phyloP scores from a whole-genome alignment of 176 grass and related monocot species.

The Musa schizocarpa region DNA sequence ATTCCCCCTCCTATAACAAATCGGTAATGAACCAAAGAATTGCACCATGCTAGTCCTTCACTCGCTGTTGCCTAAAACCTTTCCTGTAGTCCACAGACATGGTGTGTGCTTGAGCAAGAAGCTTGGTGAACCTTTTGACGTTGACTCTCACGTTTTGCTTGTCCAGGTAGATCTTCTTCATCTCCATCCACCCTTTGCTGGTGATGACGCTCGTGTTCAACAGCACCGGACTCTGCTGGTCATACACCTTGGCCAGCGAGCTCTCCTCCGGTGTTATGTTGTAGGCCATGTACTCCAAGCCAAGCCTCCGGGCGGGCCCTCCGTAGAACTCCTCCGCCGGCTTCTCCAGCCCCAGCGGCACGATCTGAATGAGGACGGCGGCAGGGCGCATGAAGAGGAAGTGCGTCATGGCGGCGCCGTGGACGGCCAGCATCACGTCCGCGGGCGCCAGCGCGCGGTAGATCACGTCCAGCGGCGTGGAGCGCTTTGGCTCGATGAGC shows the following conservation, averaged over 20 bases:
- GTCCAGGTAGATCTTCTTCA: constrained; percentile 98
- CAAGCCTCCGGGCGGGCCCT: constrained; percentile 65
- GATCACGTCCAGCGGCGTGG: constrained; percentile 40
- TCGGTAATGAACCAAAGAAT: constrained; percentile 9
- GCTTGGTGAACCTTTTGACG: constrained; percentile 56
- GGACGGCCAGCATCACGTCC: constrained; percentile 82
- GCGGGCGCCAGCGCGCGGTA: constrained; percentile 50
- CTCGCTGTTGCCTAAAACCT: no score
- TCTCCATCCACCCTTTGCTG: constrained; percentile 78
- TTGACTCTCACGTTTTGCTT: constrained; percentile 83
- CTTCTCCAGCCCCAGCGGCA: constrained; percentile 87
- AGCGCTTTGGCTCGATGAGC: constrained; percentile 58
- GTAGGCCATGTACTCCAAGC: constrained; percentile 73
- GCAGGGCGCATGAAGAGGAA: constrained; percentile 79
- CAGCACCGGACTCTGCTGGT: constrained; percentile 57
- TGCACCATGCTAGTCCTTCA: not conserved
- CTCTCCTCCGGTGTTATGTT: constrained; percentile 77
- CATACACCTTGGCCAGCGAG: constrained; percentile 61
- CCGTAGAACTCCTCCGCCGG: constrained; percentile 87
- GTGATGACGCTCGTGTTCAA: constrained; percentile 53
- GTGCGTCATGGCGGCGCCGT: constrained; percentile 83
- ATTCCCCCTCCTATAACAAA: not conserved
- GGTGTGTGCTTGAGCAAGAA: constrained; percentile 38
- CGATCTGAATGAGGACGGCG: constrained; percentile 74
- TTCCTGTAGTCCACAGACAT: constrained; percentile 6